These are phyloP conservation scores for Cladosporium sp. DNA, from an alignment of 2,329 filamentous ascomycete genomes.

Conservation along the genomic window DNA sequence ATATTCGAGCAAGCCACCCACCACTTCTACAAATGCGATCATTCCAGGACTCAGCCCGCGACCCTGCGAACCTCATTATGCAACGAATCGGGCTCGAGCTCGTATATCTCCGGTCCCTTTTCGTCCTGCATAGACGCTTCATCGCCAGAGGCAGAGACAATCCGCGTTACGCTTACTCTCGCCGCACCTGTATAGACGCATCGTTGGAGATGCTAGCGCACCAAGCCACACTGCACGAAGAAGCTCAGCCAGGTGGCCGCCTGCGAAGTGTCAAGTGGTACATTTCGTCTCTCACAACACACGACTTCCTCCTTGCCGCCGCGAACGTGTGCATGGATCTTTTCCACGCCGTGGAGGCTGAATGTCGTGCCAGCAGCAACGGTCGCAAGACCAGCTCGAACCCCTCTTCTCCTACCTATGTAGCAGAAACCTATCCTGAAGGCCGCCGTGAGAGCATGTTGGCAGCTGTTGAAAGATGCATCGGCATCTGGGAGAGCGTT, in stretches of 20 bases:
- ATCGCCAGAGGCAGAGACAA: conserved; percentile 74
- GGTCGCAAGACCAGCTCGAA: conserved; percentile 16
- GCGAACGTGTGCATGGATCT: conserved; percentile 83
- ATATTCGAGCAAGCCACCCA: conserved; percentile 63
- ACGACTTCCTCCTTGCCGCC: conserved; percentile 80
- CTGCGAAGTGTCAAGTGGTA: conserved; percentile 73
- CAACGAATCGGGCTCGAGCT: conserved; percentile 81
- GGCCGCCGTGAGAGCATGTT: conserved; percentile 68
- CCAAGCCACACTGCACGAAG: conserved; percentile 69
- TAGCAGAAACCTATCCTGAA: conserved; percentile 39
- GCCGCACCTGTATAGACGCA: conserved; percentile 79
- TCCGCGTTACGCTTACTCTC: conserved; percentile 76
- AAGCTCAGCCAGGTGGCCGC: conserved; percentile 68
- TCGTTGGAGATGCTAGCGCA: conserved; percentile 77
- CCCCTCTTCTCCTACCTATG: conserved; percentile 16
- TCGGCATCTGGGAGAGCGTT: conserved; percentile 74
- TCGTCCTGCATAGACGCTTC: conserved; percentile 84
- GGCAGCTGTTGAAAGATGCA: conserved; percentile 64
- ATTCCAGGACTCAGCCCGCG: conserved; percentile 68
- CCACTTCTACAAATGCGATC: conserved; percentile 73
- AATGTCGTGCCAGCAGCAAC: conserved; percentile 29
- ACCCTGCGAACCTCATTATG: conserved; percentile 66
- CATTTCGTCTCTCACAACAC: conserved; percentile 72
- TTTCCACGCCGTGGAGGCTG: conserved; percentile 58
- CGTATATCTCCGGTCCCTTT: conserved; percentile 83